Evolutionary conservation across 176 grass and related monocot species (phyloP).

Genomic region (Guadua angustifolia): DNA sequence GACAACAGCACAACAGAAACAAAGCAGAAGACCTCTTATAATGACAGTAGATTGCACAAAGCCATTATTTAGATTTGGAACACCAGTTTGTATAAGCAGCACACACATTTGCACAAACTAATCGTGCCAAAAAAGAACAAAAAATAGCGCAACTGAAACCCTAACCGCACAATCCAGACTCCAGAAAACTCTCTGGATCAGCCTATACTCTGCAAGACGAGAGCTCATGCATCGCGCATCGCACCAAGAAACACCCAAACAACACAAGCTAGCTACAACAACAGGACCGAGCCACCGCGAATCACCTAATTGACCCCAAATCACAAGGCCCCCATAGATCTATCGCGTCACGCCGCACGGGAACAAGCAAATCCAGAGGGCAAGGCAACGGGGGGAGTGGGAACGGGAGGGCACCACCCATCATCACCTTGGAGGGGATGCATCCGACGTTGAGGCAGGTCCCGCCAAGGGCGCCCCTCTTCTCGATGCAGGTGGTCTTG

Average conservation of each 20-base stretch:
- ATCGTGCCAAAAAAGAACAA: not conserved
- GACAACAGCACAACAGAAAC: not conserved
- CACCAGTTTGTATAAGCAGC: not conserved
- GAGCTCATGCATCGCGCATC: not conserved
- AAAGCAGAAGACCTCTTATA: not conserved
- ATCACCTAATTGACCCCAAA: not conserved
- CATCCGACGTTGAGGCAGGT: conserved; percentile 98
- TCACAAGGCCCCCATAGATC: not conserved
- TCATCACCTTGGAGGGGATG: conserved; percentile 91
- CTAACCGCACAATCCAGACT: not conserved
- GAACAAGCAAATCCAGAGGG: not conserved
- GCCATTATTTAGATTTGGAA: not conserved
- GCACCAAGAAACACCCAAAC: not conserved
- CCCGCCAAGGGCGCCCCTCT: conserved; percentile 80
- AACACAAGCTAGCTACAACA: not conserved
- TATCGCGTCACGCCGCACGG: not conserved
- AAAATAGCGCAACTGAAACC: not conserved
- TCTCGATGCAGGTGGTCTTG: conserved; percentile 98
- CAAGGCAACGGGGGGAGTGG: not conserved
- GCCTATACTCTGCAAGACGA: not conserved
- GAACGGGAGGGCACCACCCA: not conserved
- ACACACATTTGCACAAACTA: not conserved
- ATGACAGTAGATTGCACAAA: not conserved
- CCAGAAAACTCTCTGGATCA: not conserved
- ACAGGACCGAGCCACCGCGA: not conserved